Evolutionary conservation across 805 yeast species (phyloP).

Genomic region (Candida sphagnicola): DNA sequence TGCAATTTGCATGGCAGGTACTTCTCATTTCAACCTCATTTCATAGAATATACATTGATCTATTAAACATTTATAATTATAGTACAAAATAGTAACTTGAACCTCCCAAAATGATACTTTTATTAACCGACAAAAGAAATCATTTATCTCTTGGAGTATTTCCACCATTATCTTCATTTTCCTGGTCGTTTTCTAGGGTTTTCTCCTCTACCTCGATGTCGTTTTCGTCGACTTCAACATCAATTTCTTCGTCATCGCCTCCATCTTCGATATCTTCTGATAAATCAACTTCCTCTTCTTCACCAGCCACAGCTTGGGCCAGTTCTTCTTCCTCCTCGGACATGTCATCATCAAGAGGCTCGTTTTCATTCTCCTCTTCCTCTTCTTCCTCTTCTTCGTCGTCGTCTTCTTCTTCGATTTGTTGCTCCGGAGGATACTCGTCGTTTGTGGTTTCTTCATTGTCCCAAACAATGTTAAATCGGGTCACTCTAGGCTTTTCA

Average conservation of each 20-base stretch:
- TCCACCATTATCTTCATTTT: conserved; percentile 5
- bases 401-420: conserved; percentile 58
- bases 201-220: conserved; percentile 11
- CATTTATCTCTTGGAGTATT: conserved; percentile 10
- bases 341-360: conserved; percentile 39
- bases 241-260: conserved; percentile 11
- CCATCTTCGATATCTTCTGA: conserved; percentile 19
- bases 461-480: conserved; percentile 97
- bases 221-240: conserved; percentile 13
- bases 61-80: background rate
- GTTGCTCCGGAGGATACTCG: conserved; percentile 76
- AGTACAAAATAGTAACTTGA: conserved; percentile 3
- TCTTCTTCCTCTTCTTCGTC: conserved; percentile 54
- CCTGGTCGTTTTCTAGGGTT: conserved; percentile 7
- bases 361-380: conserved; percentile 48
- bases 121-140: too few relatives aligned
- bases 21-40: too few relatives aligned
- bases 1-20: too few relatives aligned
- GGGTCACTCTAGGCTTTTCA: conserved; percentile 95
- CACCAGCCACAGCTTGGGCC: conserved; percentile 34
- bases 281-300: conserved; percentile 26
- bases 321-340: conserved; percentile 37
- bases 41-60: too few relatives aligned
- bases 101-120: too few relatives aligned
- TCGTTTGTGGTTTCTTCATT: conserved; percentile 61